Percentiles rank a stretch among this genome's conserved stretches.
These are phyloP conservation scores for Sarcodon aspratus DNA, from an alignment of 768 basidiomycete genomes.

Conservation along the genomic window DNA sequence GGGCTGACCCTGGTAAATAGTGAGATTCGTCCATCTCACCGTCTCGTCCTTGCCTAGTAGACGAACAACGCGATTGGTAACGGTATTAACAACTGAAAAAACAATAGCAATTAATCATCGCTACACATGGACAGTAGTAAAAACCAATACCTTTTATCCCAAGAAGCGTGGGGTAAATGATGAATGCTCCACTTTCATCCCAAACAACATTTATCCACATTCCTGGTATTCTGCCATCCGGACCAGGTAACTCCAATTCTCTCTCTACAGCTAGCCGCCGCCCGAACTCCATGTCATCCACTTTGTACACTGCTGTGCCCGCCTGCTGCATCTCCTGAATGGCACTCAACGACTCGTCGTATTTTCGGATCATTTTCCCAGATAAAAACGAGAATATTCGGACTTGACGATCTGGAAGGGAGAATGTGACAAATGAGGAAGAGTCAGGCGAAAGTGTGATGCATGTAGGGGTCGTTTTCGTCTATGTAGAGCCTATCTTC, in stretches of 20 bases:
- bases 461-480: constrained; percentile 86
- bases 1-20: constrained; percentile 90
- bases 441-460: constrained; percentile 86
- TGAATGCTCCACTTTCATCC: constrained; percentile 95
- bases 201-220: constrained; percentile 87
- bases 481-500: constrained; percentile 29
- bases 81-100: constrained; percentile 75
- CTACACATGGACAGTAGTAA: neutral
- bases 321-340: constrained; percentile 99
- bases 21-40: constrained; percentile 79
- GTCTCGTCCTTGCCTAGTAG: constrained; percentile 91
- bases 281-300: constrained; percentile 99
- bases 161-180: constrained; percentile 86
- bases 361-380: constrained; percentile 85
- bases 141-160: constrained; percentile 78
- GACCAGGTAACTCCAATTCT: constrained; percentile 77
- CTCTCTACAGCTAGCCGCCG: constrained; percentile 85
- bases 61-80: constrained; percentile 85
- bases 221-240: constrained; percentile 60
- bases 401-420: constrained; percentile 87
- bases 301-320: constrained; percentile 80
- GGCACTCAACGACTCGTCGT: constrained; percentile 87
- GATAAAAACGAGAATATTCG: constrained; percentile 87
- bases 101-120: constrained; percentile 2
- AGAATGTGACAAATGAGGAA: constrained; percentile 86